These are phyloP conservation scores for Vitis riparia DNA, from an alignment of 164 flowering plant species.

Conservation along the genomic window DNA sequence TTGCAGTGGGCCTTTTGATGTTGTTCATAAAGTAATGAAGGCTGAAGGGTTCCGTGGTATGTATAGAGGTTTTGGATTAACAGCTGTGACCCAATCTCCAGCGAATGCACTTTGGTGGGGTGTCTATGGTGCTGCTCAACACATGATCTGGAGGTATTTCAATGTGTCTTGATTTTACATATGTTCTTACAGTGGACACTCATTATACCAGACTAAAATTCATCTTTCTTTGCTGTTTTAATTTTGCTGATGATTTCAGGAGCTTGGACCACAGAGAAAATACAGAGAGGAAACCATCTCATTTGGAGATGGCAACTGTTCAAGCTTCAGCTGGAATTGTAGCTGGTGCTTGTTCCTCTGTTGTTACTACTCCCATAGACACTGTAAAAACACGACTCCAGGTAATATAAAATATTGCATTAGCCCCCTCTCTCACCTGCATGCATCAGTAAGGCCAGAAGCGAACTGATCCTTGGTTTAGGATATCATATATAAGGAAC, in stretches of 20 bases:
- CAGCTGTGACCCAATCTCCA: slow-evolving; percentile 70
- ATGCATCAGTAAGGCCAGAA: no score
- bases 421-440: no score
- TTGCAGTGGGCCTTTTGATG: slow-evolving; percentile 65
- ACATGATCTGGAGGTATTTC: slow-evolving; percentile 68
- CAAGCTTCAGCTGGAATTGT: slow-evolving; percentile 80
- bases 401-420: slow-evolving; percentile 29
- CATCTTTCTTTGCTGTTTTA: background rate
- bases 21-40: slow-evolving; percentile 49
- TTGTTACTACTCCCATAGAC: slow-evolving; percentile 84
- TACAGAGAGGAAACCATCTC: slow-evolving; percentile 58
- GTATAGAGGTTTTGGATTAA: slow-evolving; percentile 82
- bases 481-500: no score
- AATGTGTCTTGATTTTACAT: background rate
- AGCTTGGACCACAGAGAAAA: slow-evolving; percentile 58
- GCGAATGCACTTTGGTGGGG: slow-evolving; percentile 95
- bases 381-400: slow-evolving; percentile 90
- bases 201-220: background rate
- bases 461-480: no score
- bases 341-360: slow-evolving; percentile 81
- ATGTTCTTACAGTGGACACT: background rate
- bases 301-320: slow-evolving; percentile 66
- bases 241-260: slow-evolving; percentile 32
- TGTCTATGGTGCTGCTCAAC: slow-evolving; percentile 71
- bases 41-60: slow-evolving; percentile 78